A percentile compares a stretch with the other conserved stretches of the same genome.
Conservation (phyloP, 2,329 filamentous ascomycete species). For the Westerdykella aurantiaca region DNA sequence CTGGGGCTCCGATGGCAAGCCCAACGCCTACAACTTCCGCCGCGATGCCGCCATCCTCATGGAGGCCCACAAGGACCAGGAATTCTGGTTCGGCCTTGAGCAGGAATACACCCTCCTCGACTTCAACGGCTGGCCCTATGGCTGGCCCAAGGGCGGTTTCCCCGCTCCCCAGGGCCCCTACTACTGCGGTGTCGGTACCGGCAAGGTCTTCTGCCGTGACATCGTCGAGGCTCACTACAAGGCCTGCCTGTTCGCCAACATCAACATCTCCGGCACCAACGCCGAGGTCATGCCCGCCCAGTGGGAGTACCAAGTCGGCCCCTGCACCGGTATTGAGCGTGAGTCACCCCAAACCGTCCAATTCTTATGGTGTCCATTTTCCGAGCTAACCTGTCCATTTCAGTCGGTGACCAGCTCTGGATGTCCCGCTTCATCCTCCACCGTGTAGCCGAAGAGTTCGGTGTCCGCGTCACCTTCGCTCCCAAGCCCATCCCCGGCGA, state of each 20-base stretch:
- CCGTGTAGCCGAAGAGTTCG: conserved; percentile 93
- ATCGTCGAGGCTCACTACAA: conserved; percentile 95
- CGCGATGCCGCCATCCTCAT: conserved; percentile 87
- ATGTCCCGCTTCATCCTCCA: conserved; percentile 81
- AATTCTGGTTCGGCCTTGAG: conserved; percentile 96
- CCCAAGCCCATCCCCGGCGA: conserved; percentile 94
- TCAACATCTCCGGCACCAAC: conserved; percentile 97
- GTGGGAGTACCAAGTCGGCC: conserved; percentile 97
- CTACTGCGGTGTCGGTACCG: conserved; percentile 96
- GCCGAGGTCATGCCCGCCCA: conserved; percentile 97
- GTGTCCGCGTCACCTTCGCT: conserved; percentile 88
- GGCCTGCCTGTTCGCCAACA: conserved; percentile 77
- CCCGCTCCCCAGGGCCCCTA: conserved; percentile 89
- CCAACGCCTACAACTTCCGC: conserved; percentile 98
- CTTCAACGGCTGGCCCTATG: conserved; percentile 78
- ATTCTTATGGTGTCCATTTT: background rate
- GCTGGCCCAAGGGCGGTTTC: conserved; percentile 84
- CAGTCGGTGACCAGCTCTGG: conserved; percentile 96
- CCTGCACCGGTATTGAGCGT: conserved; percentile 79
- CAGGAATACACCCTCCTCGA: conserved; percentile 97
- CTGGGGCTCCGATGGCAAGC: conserved; percentile 87
- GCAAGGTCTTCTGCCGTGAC: conserved; percentile 96
- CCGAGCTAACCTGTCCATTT: conserved; percentile 15
- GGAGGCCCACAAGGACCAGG: conserved; percentile 73
- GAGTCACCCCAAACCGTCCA: conserved; percentile 35